Base-by-base conservation (phyloP, 2,329 filamentous ascomycete genomes). In the Zymoseptoria ardabiliae region DNA sequence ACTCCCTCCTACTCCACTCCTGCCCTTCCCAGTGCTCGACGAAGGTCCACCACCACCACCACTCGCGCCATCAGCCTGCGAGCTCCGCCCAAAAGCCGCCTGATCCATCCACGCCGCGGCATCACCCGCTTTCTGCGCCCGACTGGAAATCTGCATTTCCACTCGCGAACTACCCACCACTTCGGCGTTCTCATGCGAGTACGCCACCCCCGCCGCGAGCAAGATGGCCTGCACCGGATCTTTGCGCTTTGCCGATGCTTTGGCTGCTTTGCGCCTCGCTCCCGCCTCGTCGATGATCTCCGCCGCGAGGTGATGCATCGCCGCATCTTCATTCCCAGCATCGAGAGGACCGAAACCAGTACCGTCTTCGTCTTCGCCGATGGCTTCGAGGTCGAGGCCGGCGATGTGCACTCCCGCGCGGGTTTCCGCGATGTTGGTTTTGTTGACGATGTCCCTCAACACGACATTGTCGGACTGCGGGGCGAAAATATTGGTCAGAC, bases 161-260 rank as follows among this genome's bases (percentile, higher is more conserved):
- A 97, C 83, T 66, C 88, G 90, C n/a, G 89, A 94, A 0, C 90
- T 88, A 10, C 94, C 94, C 58, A 99, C 85, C 13, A 99, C 92
- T 74, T 99, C 92, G 1, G 90, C 91, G 71, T 99, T 99, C 67
- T 97, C 89, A 70, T 99, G 94, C 0, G 91, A 96, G 72, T 99
- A 99, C 69, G 94, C 87, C 0, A 99, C 92, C 1, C 94, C 94
- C 0, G 90, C 91, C 7, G 87, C 85, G 2, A 90, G 85, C 1
- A 99, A 83, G 62, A 99, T 97, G 2, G 91, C 94, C 66, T 93
- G 88, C 30, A 97, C 82, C 0, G 90, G 87, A 68, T 97, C 90
- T 53, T 81, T 77, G 58, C 75, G 86, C 61, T 62, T 68, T 8
- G 60, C 66, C 11, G 63, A 66, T 50, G 68, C 63, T 59, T 74